Evolutionary conservation across 192 early-diverging fungal species (phyloP).

Genomic region (Coemansia sp.): DNA sequence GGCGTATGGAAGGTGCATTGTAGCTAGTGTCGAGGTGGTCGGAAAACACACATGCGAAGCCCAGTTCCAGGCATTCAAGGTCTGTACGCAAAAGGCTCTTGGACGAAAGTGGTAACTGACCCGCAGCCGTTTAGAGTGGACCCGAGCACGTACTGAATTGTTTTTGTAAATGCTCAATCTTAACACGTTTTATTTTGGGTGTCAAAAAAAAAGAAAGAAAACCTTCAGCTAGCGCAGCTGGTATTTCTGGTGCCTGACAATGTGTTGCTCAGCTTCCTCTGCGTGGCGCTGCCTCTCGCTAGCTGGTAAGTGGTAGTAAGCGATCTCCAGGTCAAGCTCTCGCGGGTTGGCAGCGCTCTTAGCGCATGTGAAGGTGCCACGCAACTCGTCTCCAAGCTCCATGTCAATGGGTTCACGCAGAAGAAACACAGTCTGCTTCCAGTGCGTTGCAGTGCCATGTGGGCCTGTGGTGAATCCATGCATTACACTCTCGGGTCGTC

Average conservation of each 20-base stretch:
- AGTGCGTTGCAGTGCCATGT: constrained; percentile 83
- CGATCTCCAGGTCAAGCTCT: constrained; percentile 67
- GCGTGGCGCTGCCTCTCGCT: neutral
- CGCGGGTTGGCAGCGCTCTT: constrained; percentile 68
- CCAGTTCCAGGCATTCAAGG: constrained; percentile 61
- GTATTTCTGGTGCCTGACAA: constrained; percentile 27
- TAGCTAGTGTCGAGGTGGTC: constrained; percentile 53
- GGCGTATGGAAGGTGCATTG: constrained; percentile 59
- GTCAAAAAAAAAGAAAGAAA: too few relatives aligned
- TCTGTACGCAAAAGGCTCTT: constrained; percentile 57
- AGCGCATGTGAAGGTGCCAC: constrained; percentile 64
- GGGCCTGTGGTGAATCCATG: constrained; percentile 72
- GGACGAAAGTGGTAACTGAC: constrained; percentile 36
- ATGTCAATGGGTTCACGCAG: constrained; percentile 64
- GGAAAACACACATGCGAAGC: constrained; percentile 59
- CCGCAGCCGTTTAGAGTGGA: too few relatives aligned
- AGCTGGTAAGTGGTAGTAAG: constrained; percentile 43
- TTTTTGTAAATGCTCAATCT: too few relatives aligned
- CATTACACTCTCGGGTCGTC: constrained; percentile 32
- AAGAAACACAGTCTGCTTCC: constrained; percentile 93
- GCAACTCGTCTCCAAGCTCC: constrained; percentile 47
- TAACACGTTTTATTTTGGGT: too few relatives aligned
- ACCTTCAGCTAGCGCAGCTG: constrained; percentile 30
- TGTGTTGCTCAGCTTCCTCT: neutral
- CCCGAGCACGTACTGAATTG: too few relatives aligned